Evolutionary conservation across 306 rosid species (phyloP), one percentile per base, ranked within the genome.

Genomic region (Hippophae tibetana): DNA sequence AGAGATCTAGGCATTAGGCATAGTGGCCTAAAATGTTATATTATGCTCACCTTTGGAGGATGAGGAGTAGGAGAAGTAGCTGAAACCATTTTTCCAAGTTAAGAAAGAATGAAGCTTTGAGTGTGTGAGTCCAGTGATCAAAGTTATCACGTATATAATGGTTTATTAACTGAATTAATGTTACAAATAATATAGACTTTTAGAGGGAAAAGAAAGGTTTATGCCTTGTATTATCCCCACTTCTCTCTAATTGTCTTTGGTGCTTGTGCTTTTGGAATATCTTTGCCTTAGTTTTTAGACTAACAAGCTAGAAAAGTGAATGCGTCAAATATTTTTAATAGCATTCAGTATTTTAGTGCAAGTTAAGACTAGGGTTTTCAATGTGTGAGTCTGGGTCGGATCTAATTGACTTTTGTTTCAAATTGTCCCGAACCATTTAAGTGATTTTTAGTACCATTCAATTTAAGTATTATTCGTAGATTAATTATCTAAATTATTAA

Each of bases 51-150:
- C 83, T 80, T 82, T 10, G 82, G 63, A 74, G 78, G 81, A 60
- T 79, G 74, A 71, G 90, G 63, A 74, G 78, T 79, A 60, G 79
- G 74, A 71, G 94, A 76, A 71, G 94, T 74, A 78, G 78, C 54
- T 65, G 89, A 68, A 42, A 75, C 81, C 95, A 90, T 79, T 56
- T 62, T 72, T 56, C 11, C 7, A 13, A 40, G 44, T 13, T 27
- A 44, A 42, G 66, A 67, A 62, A 26, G 57, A 58, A 72, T 38
- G 40, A 56, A 43, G 18, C 53, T 66, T 68, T 69, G 75, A 59
- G 43, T 67, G 64, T 51, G 59, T 60, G 64, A 54, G 63, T 57
- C 49, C 52, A 50, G 60, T 56, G 65, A 58, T 68, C 62, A n/a
- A 2, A 2, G 38, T 62, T 61, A 60, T 50, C 56, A 68, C 62